Evolutionary conservation across 345 rosid species (phyloP).

Genomic region (Eucalyptus curtisii): DNA sequence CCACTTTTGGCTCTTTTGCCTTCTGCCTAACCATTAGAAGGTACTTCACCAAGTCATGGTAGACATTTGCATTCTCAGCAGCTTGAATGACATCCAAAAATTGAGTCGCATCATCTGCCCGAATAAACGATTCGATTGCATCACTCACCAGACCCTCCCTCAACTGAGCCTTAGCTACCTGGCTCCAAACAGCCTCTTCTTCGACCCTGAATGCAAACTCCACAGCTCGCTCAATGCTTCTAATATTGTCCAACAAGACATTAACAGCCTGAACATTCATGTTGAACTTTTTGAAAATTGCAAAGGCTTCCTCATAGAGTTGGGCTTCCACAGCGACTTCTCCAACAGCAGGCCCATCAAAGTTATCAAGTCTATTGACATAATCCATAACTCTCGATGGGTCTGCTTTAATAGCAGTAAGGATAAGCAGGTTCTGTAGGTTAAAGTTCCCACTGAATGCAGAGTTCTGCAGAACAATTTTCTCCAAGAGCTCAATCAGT

Average conservation of each 20-base stretch:
- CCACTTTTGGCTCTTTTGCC: slow-evolving; percentile 92
- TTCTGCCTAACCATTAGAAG: slow-evolving; percentile 97
- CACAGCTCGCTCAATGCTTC: slow-evolving; percentile 53
- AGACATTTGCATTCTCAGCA: slow-evolving; percentile 48
- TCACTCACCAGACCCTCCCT: slow-evolving; percentile 94
- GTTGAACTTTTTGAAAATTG: slow-evolving; percentile 45
- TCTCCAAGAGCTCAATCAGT: slow-evolving; percentile 47
- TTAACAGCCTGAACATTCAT: slow-evolving; percentile 37
- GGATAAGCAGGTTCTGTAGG: slow-evolving; percentile 90
- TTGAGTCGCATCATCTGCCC: slow-evolving; percentile 53
- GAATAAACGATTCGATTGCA: slow-evolving; percentile 93
- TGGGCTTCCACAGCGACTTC: slow-evolving; percentile 94
- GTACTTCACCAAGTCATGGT: slow-evolving; percentile 90
- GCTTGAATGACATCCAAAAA: slow-evolving; percentile 34
- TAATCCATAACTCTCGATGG: slow-evolving; percentile 98
- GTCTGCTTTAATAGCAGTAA: slow-evolving; percentile 96
- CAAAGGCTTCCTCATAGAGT: slow-evolving; percentile 62
- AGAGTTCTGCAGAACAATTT: slow-evolving; percentile 95
- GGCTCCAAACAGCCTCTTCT: slow-evolving; percentile 97
- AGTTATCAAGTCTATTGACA: slow-evolving; percentile 85
- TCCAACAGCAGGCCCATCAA: slow-evolving; percentile 99
- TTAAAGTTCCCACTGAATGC: slow-evolving; percentile 97
- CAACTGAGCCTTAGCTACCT: slow-evolving; percentile 91
- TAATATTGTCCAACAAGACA: slow-evolving; percentile 30
- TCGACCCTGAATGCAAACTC: slow-evolving; percentile 97